A percentile compares a stretch with the other conserved stretches of the same genome.
Conservation (phyloP, 129 eudicot genomes). For the Ambrosia artemisiifolia region DNA sequence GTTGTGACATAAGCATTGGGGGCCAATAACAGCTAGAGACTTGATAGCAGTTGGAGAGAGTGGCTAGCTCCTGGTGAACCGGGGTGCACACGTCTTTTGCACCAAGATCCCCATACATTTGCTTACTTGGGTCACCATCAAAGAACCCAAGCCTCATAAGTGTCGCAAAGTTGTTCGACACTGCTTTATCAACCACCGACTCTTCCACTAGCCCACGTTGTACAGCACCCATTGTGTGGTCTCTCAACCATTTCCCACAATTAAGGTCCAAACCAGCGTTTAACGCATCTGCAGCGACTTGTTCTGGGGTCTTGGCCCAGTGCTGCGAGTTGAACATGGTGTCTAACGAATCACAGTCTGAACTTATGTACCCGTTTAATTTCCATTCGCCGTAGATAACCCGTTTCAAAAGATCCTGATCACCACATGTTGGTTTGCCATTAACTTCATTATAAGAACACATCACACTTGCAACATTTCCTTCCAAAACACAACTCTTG, state of each 20-base stretch:
- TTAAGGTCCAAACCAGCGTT: constrained; percentile 47
- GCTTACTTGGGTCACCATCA: constrained; percentile 41
- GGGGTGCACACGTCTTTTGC: constrained; percentile 39
- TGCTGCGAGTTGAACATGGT: constrained; percentile 22
- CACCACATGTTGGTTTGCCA: constrained; percentile 54
- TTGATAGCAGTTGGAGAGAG: constrained; percentile 13
- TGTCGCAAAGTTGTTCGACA: constrained; percentile 31
- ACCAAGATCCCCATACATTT: constrained; percentile 39
- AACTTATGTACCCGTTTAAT: constrained; percentile 49
- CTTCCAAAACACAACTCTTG: constrained; percentile 49
- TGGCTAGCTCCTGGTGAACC: constrained; percentile 36
- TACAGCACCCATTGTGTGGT: constrained; percentile 34
- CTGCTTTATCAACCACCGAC: constrained; percentile 33
- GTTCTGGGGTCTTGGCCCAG: constrained; percentile 34
- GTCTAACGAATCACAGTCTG: constrained; percentile 45
- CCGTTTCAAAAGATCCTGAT: constrained; percentile 39
- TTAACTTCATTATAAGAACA: constrained; percentile 57
- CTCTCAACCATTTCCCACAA: constrained; percentile 32
- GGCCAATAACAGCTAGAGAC: constrained; percentile 43
- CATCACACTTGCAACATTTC: constrained; percentile 57
- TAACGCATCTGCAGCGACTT: constrained; percentile 41
- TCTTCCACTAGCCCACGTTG: constrained; percentile 30
- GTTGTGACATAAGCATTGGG: constrained; percentile 43
- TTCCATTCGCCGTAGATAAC: constrained; percentile 44
- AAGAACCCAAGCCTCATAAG: constrained; percentile 52